Evolutionary conservation across 345 rosid genomes (phyloP).

Genomic region (Euphorbia lathyris): DNA sequence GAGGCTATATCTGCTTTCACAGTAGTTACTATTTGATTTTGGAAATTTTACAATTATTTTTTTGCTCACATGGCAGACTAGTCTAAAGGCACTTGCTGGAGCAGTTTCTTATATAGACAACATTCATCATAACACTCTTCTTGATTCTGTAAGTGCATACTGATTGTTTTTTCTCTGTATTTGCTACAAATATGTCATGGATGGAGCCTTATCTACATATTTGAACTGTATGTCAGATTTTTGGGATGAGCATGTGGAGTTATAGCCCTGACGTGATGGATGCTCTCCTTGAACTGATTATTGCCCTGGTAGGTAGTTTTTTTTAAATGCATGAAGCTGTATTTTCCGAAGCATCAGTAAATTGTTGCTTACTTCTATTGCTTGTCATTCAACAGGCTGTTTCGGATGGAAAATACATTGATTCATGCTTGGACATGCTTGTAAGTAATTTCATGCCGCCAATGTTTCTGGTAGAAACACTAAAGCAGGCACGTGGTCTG

Average conservation of each 20-base stretch:
- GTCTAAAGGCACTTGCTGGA: conserved; percentile 63
- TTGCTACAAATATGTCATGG: neutral
- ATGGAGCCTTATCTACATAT: conserved; percentile 11
- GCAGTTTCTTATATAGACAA: conserved; percentile 65
- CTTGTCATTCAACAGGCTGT: conserved; percentile 51
- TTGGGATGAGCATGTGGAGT: conserved; percentile 75
- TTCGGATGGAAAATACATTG: conserved; percentile 62
- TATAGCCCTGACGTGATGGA: conserved; percentile 61
- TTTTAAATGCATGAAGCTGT: neutral
- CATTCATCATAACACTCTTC: conserved; percentile 54
- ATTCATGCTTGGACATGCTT: conserved; percentile 64
- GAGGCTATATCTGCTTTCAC: neutral
- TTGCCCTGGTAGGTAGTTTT: conserved; percentile 50
- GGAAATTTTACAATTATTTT: neutral
- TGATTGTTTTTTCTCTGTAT: neutral
- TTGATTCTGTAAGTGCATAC: conserved; percentile 51
- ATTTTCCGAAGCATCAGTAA: neutral
- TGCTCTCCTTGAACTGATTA: conserved; percentile 59
- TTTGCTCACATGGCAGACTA: conserved; percentile 40
- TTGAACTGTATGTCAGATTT: conserved; percentile 42
- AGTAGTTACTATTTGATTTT: neutral
- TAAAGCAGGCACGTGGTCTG: conserved; percentile 40
- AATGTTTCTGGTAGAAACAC: conserved; percentile 25
- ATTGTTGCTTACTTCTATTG: neutral
- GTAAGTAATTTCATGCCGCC: conserved; percentile 70